Base-by-base conservation (phyloP, 176 grass and related monocot genomes). In the Carex kokanica region DNA sequence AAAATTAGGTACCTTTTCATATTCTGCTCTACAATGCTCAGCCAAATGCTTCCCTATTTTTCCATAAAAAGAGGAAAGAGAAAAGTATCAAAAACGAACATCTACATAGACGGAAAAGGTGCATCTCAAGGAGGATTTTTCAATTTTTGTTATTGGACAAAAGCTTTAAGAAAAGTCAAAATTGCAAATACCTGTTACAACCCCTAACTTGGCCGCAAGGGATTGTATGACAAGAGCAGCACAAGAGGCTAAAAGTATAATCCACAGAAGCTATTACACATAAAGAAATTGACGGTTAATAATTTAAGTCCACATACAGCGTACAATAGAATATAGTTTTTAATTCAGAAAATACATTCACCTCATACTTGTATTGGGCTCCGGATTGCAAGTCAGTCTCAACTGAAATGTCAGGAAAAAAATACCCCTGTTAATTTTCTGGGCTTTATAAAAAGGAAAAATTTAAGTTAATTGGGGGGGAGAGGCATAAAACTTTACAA, bases 281-380 rank as follows among this genome's bases (percentile, higher is more conserved):
- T 80, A 86, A 31, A 47, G 61, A 74, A 47, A 69, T 87, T 31
- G 5, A 41, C 81, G 74, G 29, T 51, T 45, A 81, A 81, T n/a
- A 63, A 43, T 81, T 81, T 13, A 61, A 23, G 32, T 38, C 15
- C 0, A 63, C 5, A 38, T 53, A 82, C 2, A 67, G 52, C 21
- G 40, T 82, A 43, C 45, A 54, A 64, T 32, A 20, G 14, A 82
- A 67, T 66, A 77, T 32, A 13, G 9, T 29, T 54, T 32, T 55
- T 31, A 16, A n/a, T 29, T 75, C 27, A 34, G 87, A 82, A 13
- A 55, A 78, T 63, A 58, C n/a, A 60, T 82, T 9, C 45, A 98
- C 96, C 96, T 95, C 93, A 83, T 98, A 98, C 84, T 93, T 95
- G 80, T 86, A 93, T 68, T 98, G 91, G 38, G 96, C 93, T 89